Conservation (phyloP, 1,139 yeast species). For the Kazachstania sp. region DNA sequence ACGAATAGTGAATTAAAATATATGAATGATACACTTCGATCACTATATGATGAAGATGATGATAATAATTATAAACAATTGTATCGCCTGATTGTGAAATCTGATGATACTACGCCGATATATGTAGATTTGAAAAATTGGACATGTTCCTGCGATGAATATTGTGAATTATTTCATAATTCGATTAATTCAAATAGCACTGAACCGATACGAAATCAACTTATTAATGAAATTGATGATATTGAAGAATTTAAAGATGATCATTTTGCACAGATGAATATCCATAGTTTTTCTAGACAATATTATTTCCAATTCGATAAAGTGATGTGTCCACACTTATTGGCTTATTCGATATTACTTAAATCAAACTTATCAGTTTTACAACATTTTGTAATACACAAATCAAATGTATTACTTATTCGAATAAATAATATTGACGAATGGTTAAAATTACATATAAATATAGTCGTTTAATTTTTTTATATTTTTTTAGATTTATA, state of each 20-base stretch:
- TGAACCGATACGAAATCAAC: constrained; percentile 1
- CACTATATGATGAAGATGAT: constrained; percentile 6
- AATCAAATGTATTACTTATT: constrained; percentile 19
- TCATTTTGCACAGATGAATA: constrained; percentile 23
- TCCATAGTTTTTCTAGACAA: constrained; percentile 22
- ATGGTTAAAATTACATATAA: constrained; percentile 30
- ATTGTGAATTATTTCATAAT: constrained; percentile 10
- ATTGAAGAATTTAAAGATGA: constrained; percentile 19
- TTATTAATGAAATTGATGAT: constrained; percentile 16
- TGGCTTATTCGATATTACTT: constrained; percentile 27
- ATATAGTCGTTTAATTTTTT: constrained; percentile 15
- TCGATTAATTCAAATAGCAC: background rate
- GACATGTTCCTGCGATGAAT: constrained; percentile 30
- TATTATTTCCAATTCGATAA: constrained; percentile 19
- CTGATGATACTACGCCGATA: constrained; percentile 17
- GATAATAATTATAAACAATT: constrained; percentile 8
- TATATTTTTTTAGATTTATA: background rate
- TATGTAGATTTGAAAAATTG: constrained; percentile 26
- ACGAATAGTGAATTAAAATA: background rate
- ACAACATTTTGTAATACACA: constrained; percentile 16
- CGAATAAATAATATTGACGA: constrained; percentile 26
- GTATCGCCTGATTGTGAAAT: constrained; percentile 22
- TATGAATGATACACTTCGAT: constrained; percentile 1
- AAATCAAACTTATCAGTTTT: constrained; percentile 18
- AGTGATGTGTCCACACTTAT: constrained; percentile 27